Conservation (phyloP, 2,329 filamentous ascomycete genomes). For the Diaporthe ampelina region DNA sequence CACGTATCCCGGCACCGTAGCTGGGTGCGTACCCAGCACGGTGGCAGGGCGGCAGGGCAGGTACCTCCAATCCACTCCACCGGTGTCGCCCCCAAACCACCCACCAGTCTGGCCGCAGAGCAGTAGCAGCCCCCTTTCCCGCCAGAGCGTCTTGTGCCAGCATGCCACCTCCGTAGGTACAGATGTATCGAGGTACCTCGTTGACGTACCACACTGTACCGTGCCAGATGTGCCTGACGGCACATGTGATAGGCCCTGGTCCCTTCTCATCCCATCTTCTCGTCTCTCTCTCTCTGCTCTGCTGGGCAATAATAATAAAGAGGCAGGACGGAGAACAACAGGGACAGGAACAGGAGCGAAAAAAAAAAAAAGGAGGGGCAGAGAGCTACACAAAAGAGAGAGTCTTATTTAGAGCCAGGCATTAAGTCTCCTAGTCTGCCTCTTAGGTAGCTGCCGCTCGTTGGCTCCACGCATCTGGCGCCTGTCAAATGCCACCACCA, state of each 20-base stretch:
- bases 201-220: not conserved
- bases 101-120: not conserved
- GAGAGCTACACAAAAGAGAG: not conserved
- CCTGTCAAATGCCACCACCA: constrained; percentile 40
- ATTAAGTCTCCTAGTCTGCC: not conserved
- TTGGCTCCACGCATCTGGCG: constrained; percentile 33
- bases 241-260: constrained; percentile 20
- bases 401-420: not conserved
- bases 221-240: not conserved
- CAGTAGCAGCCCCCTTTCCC: constrained; percentile 10
- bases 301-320: not conserved
- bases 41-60: not conserved
- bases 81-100: constrained; percentile 21
- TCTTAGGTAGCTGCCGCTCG: constrained; percentile 23
- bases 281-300: not conserved
- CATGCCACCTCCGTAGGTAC: not conserved
- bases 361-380: not conserved
- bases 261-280: not conserved
- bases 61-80: constrained; percentile 21
- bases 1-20: constrained; percentile 2
- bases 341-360: not conserved
- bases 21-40: not conserved
- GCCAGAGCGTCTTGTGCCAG: not conserved
- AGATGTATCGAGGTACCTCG: not conserved
- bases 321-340: not conserved